Conservation (phyloP, 129 eudicot genomes). For the carrot (Daucus carota) region DH1_v3.0 NC_030384.2:32224501-32225000, state of each 20-base stretch:
- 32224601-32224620: constrained; percentile 87
- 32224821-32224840: background rate
- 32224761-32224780: background rate
- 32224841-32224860: background rate
- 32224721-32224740: background rate
- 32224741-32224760: background rate
- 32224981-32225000: background rate
- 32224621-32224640: constrained; percentile 91
- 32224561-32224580: constrained; percentile 70
- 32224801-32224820: background rate
- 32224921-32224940: constrained; percentile 67
- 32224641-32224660: constrained; percentile 38
- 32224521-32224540: background rate
- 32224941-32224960: constrained; percentile 33
- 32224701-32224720: background rate
- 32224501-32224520: constrained; percentile 13
- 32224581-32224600: constrained; percentile 81
- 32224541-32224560: background rate
- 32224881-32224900: constrained; percentile 95
- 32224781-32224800: background rate
- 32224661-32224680: background rate
- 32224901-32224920: constrained; percentile 85
- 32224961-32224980: background rate
- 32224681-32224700: background rate
- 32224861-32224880: background rate